Conservation (phyloP, 2,329 filamentous ascomycete species). For the Cadophora luteo-olivacea region DNA sequence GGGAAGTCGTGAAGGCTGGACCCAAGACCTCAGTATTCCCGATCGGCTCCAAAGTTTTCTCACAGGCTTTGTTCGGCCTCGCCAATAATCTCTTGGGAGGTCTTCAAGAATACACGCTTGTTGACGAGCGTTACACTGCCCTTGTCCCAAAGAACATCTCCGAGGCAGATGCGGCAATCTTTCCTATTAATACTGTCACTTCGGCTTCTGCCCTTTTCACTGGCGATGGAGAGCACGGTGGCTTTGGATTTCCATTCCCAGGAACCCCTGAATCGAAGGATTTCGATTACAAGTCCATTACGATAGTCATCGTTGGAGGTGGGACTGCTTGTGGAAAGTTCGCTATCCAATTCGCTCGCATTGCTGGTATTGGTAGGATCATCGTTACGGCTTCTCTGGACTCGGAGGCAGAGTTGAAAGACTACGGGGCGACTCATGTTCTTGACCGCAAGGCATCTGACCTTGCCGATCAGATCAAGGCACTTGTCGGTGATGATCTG, state of each 20-base stretch:
- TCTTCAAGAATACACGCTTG: slow-evolving; percentile 49
- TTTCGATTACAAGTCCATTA: slow-evolving; percentile 38
- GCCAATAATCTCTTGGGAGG: slow-evolving; percentile 33
- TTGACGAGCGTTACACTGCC: slow-evolving; percentile 42
- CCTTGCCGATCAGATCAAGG: slow-evolving; percentile 44
- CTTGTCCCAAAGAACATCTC: slow-evolving; percentile 46
- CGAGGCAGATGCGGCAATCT: slow-evolving; percentile 47
- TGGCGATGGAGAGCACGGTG: slow-evolving; percentile 4
- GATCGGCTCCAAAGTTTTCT: slow-evolving; percentile 46
- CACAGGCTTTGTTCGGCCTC: slow-evolving; percentile 34
- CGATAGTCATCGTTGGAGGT: slow-evolving; percentile 46
- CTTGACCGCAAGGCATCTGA: slow-evolving; percentile 45
- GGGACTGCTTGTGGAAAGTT: slow-evolving; percentile 46
- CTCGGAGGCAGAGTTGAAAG: slow-evolving; percentile 44
- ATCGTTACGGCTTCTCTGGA: slow-evolving; percentile 42
- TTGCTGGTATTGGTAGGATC: slow-evolving; percentile 49
- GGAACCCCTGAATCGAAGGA: slow-evolving; percentile 35
- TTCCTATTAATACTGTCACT: slow-evolving; percentile 48
- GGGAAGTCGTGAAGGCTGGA: slow-evolving; percentile 43
- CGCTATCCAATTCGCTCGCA: slow-evolving; percentile 45
- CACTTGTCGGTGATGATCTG: slow-evolving; percentile 49
- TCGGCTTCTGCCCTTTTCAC: slow-evolving; percentile 47
- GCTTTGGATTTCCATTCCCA: slow-evolving; percentile 42
- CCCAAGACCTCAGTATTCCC: slow-evolving; percentile 36
- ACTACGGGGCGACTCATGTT: slow-evolving; percentile 50